Evolutionary conservation across 139 green algal species (phyloP).

Genomic region (Chlamydomonas schloesseri): DNA sequence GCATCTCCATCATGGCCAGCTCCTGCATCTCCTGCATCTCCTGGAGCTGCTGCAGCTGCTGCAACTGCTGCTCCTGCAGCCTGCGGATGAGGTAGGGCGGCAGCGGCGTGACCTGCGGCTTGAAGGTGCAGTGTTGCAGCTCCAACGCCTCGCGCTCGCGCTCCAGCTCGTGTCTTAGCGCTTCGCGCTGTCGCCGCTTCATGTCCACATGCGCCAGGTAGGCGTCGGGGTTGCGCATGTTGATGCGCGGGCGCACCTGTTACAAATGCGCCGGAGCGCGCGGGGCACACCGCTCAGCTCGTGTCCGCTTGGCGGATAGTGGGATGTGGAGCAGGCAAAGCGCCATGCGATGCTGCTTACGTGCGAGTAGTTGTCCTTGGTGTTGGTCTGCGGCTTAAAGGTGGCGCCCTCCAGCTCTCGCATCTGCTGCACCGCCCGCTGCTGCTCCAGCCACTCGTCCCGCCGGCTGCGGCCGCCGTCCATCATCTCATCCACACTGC

Average conservation of each 20-base stretch:
- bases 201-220: constrained; percentile 38
- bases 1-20: not conserved
- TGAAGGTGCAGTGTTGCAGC: constrained; percentile 52
- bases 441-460: constrained; percentile 39
- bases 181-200: constrained; percentile 35
- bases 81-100: constrained; percentile 43
- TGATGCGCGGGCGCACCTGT: constrained; percentile 45
- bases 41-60: constrained; percentile 9
- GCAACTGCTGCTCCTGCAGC: constrained; percentile 28
- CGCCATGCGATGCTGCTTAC: no score
- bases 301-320: no score
- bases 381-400: constrained; percentile 38
- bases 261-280: no score
- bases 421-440: constrained; percentile 4
- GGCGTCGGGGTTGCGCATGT: constrained; percentile 21
- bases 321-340: no score
- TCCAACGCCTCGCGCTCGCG: constrained; percentile 39
- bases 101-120: constrained; percentile 49
- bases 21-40: not conserved
- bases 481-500: constrained; percentile 25
- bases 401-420: constrained; percentile 24
- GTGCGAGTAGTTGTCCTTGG: constrained; percentile 4
- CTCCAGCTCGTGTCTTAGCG: not conserved
- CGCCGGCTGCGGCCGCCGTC: constrained; percentile 42
- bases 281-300: no score